A percentile compares a stretch with the other conserved stretches of the same genome.
phyloP scores from a whole-genome alignment of 163 green algal genomes.

The Chloromonas sp. region DNA sequence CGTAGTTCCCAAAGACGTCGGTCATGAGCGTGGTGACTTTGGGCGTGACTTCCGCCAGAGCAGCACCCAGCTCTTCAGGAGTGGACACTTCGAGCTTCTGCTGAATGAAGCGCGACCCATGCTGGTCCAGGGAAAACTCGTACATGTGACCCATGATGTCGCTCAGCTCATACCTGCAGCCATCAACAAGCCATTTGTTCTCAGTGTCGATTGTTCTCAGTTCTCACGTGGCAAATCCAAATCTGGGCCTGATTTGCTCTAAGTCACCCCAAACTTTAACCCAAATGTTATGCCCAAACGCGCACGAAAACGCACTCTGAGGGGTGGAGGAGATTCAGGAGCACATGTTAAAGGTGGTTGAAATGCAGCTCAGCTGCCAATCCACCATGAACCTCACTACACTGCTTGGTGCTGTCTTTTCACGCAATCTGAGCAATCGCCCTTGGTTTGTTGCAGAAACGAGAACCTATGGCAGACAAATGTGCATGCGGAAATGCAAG shows the following conservation, averaged over 20 bases:
- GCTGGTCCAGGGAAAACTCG: conserved; percentile 85
- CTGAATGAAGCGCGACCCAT: conserved; percentile 88
- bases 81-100: not conserved
- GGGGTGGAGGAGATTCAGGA: not conserved
- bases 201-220: too few relatives aligned
- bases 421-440: too few relatives aligned
- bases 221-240: too few relatives aligned
- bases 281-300: not conserved
- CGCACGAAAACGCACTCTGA: not conserved
- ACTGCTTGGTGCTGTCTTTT: too few relatives aligned
- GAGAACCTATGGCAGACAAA: too few relatives aligned
- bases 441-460: too few relatives aligned
- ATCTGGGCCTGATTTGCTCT: too few relatives aligned
- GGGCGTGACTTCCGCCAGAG: conserved; percentile 57
- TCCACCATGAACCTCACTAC: too few relatives aligned
- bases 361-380: not conserved
- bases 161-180: conserved; percentile 19
- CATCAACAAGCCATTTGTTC: not conserved
- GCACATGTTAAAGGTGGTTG: not conserved
- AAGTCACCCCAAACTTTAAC: too few relatives aligned
- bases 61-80: not conserved
- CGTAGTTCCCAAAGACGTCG: conserved; percentile 95
- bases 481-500: too few relatives aligned
- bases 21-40: conserved; percentile 69
- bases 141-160: conserved; percentile 77